These are phyloP conservation scores for Stephanocyclus meneghinianus DNA, from an alignment of 352 stramenopile species.

Conservation along the genomic window DNA sequence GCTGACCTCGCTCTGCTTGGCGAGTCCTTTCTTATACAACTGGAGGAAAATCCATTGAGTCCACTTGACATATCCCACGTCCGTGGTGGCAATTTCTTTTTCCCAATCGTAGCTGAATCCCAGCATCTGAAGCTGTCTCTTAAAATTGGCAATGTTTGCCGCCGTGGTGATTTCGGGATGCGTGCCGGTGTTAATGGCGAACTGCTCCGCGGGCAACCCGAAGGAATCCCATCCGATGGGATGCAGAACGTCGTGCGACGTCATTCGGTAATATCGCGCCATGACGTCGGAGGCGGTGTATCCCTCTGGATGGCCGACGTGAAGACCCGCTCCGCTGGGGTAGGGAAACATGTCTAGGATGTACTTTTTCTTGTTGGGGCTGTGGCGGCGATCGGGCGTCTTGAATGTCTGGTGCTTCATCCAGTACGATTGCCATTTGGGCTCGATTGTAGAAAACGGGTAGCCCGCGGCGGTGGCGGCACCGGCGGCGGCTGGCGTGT, in stretches of 20 bases:
- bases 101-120: slow-evolving; percentile 98
- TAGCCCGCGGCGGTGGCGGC: slow-evolving; percentile 36
- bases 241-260: slow-evolving; percentile 95
- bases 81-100: slow-evolving; percentile 94
- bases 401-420: slow-evolving; percentile 84
- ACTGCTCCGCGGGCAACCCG: slow-evolving; percentile 99
- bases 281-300: slow-evolving; percentile 99
- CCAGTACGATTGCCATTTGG: slow-evolving; percentile 87
- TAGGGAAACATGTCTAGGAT: slow-evolving; percentile 98
- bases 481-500: neutral
- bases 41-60: slow-evolving; percentile 99
- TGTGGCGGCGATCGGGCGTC: slow-evolving; percentile 58
- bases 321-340: slow-evolving; percentile 91
- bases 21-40: slow-evolving; percentile 94
- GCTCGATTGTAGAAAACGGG: slow-evolving; percentile 80
- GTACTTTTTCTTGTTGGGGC: slow-evolving; percentile 85
- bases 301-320: slow-evolving; percentile 98
- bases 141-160: slow-evolving; percentile 96
- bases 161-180: slow-evolving; percentile 93
- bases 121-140: slow-evolving; percentile 93
- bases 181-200: slow-evolving; percentile 95
- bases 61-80: slow-evolving; percentile 97
- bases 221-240: slow-evolving; percentile 99
- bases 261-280: slow-evolving; percentile 95
- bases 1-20: slow-evolving; percentile 92